Percentiles rank a stretch among this genome's conserved stretches.
These are phyloP conservation scores for Globisporangium nodosum DNA, from an alignment of 352 stramenopile genomes.

Conservation along the genomic window DNA sequence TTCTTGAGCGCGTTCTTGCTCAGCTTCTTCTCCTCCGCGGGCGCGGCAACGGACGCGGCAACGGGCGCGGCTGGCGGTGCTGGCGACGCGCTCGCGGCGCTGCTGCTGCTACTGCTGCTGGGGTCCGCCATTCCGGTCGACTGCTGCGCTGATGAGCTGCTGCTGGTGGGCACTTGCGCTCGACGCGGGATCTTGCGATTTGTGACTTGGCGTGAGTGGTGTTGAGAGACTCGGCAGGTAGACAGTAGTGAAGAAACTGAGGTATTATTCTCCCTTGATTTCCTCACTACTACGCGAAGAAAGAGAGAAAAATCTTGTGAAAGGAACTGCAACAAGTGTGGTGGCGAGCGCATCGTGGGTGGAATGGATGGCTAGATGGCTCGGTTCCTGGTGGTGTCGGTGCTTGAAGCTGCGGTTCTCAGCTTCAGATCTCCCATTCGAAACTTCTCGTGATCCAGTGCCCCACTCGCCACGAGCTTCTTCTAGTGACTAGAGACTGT, in stretches of 20 bases:
- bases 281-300: background rate
- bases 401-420: background rate
- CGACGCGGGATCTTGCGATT: background rate
- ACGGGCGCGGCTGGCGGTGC: slow-evolving; percentile 6
- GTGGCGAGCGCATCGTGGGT: too few relatives aligned
- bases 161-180: background rate
- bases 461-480: background rate
- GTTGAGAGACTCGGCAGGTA: background rate
- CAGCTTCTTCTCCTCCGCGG: slow-evolving; percentile 61
- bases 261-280: background rate
- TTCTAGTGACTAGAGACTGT: slow-evolving; percentile 31
- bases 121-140: slow-evolving; percentile 8
- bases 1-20: slow-evolving; percentile 97
- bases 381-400: background rate
- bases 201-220: background rate
- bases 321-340: too few relatives aligned
- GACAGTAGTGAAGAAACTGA: background rate
- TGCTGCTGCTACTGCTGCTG: background rate
- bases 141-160: background rate
- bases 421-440: background rate
- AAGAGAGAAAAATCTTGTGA: background rate
- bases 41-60: background rate
- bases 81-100: slow-evolving; percentile 4
- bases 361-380: background rate
- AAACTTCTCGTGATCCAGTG: background rate